Conservation (phyloP, 495 filamentous ascomycete species). For the Cercophora samala region DNA sequence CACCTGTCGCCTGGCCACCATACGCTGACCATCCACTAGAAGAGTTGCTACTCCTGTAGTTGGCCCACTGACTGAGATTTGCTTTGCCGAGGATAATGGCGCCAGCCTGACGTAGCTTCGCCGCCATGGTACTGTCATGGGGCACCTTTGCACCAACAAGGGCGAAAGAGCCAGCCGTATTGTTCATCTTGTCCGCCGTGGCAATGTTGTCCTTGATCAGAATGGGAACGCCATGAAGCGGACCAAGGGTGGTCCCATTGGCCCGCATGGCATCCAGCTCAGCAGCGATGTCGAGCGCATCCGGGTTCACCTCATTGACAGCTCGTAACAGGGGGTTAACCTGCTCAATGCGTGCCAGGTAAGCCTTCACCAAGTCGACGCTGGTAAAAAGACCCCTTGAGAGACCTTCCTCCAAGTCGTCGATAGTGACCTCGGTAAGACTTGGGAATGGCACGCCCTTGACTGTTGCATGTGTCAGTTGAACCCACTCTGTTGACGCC, state of each 20-base stretch:
- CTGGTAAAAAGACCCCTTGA: not conserved
- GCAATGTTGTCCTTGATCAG: slow-evolving; percentile 41
- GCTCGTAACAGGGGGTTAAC: not conserved
- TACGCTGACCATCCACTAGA: slow-evolving; percentile 40
- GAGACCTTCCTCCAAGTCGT: not conserved
- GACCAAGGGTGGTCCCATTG: too few relatives aligned
- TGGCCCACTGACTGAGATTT: slow-evolving; percentile 43
- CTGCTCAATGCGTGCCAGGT: not conserved
- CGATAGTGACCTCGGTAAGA: not conserved
- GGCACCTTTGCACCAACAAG: slow-evolving; percentile 45
- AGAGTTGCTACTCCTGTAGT: slow-evolving; percentile 31
- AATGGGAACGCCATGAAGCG: slow-evolving; percentile 36
- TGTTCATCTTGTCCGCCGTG: slow-evolving; percentile 26
- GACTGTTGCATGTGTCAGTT: too few relatives aligned
- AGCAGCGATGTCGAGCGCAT: not conserved
- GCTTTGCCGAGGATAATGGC: slow-evolving; percentile 47
- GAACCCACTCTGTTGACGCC: too few relatives aligned
- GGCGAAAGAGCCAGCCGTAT: slow-evolving; percentile 50
- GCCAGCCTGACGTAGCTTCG: slow-evolving; percentile 44
- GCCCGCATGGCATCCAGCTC: not conserved
- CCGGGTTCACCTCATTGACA: not conserved
- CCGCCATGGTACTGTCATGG: slow-evolving; percentile 41
- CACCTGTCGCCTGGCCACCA: slow-evolving; percentile 25
- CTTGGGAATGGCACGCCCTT: too few relatives aligned
- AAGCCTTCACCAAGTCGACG: not conserved